phyloP scores from a whole-genome alignment of 2,329 filamentous ascomycete genomes.

The Penicillium sp. region DNA sequence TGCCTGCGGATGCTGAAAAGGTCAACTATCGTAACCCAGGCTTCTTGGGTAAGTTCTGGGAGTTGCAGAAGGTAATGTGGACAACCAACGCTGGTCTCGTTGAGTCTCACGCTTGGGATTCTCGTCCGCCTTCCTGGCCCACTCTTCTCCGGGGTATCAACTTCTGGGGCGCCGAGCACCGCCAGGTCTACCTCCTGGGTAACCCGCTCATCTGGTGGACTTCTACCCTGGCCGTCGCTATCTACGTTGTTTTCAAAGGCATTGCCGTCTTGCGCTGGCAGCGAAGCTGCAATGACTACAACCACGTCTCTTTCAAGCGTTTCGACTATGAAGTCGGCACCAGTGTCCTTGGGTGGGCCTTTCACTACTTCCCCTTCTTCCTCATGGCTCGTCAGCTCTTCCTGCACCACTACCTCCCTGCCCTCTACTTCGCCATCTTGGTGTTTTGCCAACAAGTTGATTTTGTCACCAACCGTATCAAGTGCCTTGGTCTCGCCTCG shows the following conservation, averaged over 20 bases:
- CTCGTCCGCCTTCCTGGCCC: conserved; percentile 89
- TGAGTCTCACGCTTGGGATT: conserved; percentile 98
- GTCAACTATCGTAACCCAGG: conserved; percentile 94
- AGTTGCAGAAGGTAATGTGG: conserved; percentile 98
- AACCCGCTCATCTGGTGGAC: conserved; percentile 96
- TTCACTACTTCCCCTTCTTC: conserved; percentile 99
- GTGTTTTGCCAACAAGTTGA: conserved; percentile 87
- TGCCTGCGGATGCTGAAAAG: conserved; percentile 75
- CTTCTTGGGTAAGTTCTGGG: conserved; percentile 97
- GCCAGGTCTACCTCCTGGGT: conserved; percentile 93
- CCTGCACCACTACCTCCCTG: conserved; percentile 97
- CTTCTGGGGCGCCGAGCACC: conserved; percentile 94
- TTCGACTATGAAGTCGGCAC: conserved; percentile 97
- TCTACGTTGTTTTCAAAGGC: conserved; percentile 83
- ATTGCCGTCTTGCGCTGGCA: conserved; percentile 90
- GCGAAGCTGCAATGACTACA: conserved; percentile 84
- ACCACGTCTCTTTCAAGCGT: conserved; percentile 79
- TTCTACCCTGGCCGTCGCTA: conserved; percentile 70
- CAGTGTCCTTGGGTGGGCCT: conserved; percentile 86
- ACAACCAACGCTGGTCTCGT: conserved; percentile 93
- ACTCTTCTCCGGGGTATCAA: conserved; percentile 92
- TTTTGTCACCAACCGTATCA: conserved; percentile 72
- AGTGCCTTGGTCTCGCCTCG: conserved; percentile 64
- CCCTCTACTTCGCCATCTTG: conserved; percentile 91
- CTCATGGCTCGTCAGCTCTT: conserved; percentile 98